phyloP scores from a whole-genome alignment of 495 filamentous ascomycete genomes.

The Viridothelium virens region DNA sequence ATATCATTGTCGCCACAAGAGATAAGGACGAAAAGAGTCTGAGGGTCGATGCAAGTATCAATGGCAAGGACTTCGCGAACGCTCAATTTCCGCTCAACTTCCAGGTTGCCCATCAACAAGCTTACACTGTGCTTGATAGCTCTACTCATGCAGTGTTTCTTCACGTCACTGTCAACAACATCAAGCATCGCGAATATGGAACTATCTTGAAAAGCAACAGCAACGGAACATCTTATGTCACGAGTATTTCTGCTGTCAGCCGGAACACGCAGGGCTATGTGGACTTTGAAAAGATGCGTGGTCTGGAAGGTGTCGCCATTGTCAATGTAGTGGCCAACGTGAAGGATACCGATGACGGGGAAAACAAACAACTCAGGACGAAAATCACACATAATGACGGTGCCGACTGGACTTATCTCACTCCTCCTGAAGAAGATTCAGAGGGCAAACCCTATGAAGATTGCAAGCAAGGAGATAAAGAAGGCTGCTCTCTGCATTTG shows the following conservation, averaged over 20 bases:
- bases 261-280: constrained; percentile 66
- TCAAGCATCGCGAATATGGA: constrained; percentile 59
- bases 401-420: constrained; percentile 67
- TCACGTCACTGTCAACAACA: constrained; percentile 68
- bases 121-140: constrained; percentile 88
- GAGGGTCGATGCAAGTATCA: constrained; percentile 71
- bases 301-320: constrained; percentile 79
- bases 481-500: constrained; percentile 77
- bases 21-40: constrained; percentile 57
- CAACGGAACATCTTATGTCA: constrained; percentile 89
- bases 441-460: constrained; percentile 57
- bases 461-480: constrained; percentile 51
- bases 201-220: constrained; percentile 94
- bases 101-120: constrained; percentile 62
- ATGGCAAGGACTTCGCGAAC: constrained; percentile 72
- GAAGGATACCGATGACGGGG: constrained; percentile 51
- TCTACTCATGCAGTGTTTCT: constrained; percentile 88
- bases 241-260: constrained; percentile 71
- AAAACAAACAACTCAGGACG: constrained; percentile 71
- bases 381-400: constrained; percentile 96
- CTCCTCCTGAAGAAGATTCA: constrained; percentile 58
- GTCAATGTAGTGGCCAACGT: constrained; percentile 76
- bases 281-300: constrained; percentile 93
- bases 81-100: constrained; percentile 80
- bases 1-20: constrained; percentile 80